phyloP scores from a whole-genome alignment of 2,329 filamentous ascomycete species.

The Mariannaea sp. region DNA sequence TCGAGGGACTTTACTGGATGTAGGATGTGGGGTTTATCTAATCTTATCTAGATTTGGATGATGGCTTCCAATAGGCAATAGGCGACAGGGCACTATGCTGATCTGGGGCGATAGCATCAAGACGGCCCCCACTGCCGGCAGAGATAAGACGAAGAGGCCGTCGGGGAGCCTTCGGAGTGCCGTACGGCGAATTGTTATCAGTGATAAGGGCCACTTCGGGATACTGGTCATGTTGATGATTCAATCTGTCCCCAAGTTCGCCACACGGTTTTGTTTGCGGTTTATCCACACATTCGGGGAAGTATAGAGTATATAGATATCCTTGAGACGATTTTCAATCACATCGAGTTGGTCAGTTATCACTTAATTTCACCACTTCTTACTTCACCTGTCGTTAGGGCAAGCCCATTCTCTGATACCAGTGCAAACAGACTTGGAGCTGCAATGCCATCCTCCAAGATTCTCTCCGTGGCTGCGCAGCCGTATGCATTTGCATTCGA shows the following conservation, averaged over 20 bases:
- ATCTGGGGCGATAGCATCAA: background rate
- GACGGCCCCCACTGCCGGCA: background rate
- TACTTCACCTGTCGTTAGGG: background rate
- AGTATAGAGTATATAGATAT: background rate
- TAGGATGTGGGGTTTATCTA: background rate
- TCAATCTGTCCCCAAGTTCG: background rate
- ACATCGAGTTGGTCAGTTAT: background rate
- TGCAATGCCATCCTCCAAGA: background rate
- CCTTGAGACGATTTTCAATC: background rate
- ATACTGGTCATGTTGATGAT: background rate
- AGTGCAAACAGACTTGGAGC: background rate
- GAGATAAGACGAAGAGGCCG: conserved; percentile 3
- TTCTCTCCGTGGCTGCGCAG: conserved; percentile 1
- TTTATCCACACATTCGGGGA: background rate
- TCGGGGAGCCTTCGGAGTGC: background rate
- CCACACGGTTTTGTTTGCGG: too few relatives aligned
- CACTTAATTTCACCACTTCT: background rate
- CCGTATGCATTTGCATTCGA: conserved; percentile 44
- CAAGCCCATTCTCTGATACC: background rate
- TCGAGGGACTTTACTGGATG: too few relatives aligned
- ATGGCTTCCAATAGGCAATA: too few relatives aligned
- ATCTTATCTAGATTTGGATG: background rate
- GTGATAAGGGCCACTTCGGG: background rate
- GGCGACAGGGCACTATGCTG: too few relatives aligned
- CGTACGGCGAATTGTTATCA: background rate